phyloP scores from a whole-genome alignment of 352 stramenopile species.

The Phytophthora hibernalis region DNA sequence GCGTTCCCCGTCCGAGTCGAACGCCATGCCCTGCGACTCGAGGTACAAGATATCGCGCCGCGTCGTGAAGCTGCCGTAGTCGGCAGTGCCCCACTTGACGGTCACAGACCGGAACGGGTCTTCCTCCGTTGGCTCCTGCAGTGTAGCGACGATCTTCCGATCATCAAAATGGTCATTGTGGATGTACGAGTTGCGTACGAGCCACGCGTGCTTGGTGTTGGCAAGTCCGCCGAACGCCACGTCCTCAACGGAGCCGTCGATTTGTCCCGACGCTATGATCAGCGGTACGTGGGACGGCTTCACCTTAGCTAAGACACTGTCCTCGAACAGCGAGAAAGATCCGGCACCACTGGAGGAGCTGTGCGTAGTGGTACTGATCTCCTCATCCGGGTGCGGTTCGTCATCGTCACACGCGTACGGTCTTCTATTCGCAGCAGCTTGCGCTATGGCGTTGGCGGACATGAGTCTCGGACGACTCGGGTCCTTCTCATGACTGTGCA shows the following conservation, averaged over 20 bases:
- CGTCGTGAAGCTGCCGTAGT: conserved; percentile 40
- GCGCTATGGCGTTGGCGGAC: conserved; percentile 40
- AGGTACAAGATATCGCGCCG: conserved; percentile 46
- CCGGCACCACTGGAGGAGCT: conserved; percentile 45
- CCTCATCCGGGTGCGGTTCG: conserved; percentile 23
- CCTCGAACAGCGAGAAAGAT: conserved; percentile 45
- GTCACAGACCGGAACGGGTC: conserved; percentile 55
- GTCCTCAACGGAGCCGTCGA: conserved; percentile 46
- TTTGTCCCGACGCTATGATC: conserved; percentile 41
- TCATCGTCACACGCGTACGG: conserved; percentile 31
- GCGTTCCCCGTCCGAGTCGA: conserved; percentile 44
- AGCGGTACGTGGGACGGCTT: conserved; percentile 41
- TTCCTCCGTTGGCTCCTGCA: conserved; percentile 39
- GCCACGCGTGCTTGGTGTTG: conserved; percentile 37
- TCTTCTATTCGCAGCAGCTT: conserved; percentile 29
- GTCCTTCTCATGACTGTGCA: conserved; percentile 32
- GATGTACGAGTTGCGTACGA: conserved; percentile 47
- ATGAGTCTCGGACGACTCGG: conserved; percentile 46
- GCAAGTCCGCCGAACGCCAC: conserved; percentile 41
- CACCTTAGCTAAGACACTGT: conserved; percentile 34
- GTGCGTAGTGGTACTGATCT: conserved; percentile 28
- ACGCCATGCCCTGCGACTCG: conserved; percentile 51
- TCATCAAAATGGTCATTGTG: conserved; percentile 46
- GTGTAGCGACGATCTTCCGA: conserved; percentile 43
- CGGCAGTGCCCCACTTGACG: conserved; percentile 47